phyloP scores from a whole-genome alignment of 805 yeast genomes.

The Sungouiella blattae region DNA sequence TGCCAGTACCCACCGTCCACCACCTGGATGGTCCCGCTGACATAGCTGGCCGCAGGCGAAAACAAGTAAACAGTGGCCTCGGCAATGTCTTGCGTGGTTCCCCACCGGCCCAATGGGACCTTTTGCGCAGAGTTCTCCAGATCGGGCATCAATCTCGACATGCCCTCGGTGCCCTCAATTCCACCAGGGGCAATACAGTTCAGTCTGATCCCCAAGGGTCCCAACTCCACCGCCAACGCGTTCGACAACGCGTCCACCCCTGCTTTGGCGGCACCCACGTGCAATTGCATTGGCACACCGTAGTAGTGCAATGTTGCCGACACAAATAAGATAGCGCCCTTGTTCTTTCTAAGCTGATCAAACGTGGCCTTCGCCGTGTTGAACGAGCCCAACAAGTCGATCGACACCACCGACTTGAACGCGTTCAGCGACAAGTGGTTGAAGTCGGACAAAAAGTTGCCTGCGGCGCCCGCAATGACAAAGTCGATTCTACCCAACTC shows the following conservation, averaged over 20 bases:
- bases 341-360: constrained; percentile 33
- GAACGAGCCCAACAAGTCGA: constrained; percentile 40
- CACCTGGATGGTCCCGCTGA: constrained; percentile 24
- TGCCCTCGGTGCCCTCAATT: constrained; percentile 27
- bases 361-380: constrained; percentile 41
- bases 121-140: constrained; percentile 6
- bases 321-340: constrained; percentile 36
- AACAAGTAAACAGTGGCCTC: constrained; percentile 27
- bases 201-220: constrained; percentile 27
- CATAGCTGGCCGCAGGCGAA: constrained; percentile 24
- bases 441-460: constrained; percentile 40
- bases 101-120: constrained; percentile 25
- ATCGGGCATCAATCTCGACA: constrained; percentile 19
- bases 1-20: constrained; percentile 31
- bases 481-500: constrained; percentile 41
- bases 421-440: constrained; percentile 43
- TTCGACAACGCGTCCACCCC: constrained; percentile 29
- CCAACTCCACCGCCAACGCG: constrained; percentile 29
- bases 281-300: constrained; percentile 38
- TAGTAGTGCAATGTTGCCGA: constrained; percentile 44
- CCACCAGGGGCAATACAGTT: constrained; percentile 28
- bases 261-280: constrained; percentile 30
- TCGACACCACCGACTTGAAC: constrained; percentile 35
- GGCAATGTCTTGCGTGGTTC: constrained; percentile 25
- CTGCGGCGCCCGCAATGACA: constrained; percentile 46